Conservation (phyloP, 768 basidiomycete genomes). For the Pilatotrama ljubarskyi region DNA sequence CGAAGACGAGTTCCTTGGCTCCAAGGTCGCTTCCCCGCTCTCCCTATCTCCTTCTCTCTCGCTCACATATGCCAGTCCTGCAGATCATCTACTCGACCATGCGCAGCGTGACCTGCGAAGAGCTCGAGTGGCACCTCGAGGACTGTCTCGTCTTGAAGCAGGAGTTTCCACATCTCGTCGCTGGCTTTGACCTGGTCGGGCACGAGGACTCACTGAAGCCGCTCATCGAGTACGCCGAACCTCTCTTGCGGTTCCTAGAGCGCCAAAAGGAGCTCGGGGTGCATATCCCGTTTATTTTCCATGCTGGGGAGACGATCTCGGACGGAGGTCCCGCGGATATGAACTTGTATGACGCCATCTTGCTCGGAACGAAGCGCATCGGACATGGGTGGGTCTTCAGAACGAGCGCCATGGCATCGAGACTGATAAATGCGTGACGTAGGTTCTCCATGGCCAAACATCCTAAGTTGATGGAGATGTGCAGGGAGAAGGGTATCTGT, state of each 20-base stretch:
- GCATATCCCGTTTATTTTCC: constrained; percentile 75
- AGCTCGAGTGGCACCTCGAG: constrained; percentile 65
- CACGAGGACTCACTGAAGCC: constrained; percentile 63
- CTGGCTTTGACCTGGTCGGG: constrained; percentile 82
- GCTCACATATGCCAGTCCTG: neutral
- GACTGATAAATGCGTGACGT: neutral
- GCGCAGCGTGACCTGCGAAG: constrained; percentile 53
- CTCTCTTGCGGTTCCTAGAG: constrained; percentile 57
- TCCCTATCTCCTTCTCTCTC: neutral
- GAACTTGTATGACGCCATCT: constrained; percentile 78
- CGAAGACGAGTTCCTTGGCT: constrained; percentile 64
- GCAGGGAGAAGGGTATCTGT: constrained; percentile 61
- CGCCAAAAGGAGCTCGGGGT: constrained; percentile 57
- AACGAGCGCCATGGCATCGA: neutral
- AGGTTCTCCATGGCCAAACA: constrained; percentile 80
- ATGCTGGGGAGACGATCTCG: constrained; percentile 79
- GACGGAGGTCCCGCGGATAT: constrained; percentile 70
- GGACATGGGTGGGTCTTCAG: constrained; percentile 64
- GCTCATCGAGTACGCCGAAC: constrained; percentile 61
- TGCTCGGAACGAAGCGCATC: constrained; percentile 77
- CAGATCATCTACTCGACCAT: constrained; percentile 75
- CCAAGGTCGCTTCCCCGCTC: constrained; percentile 43
- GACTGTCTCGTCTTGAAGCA: constrained; percentile 76
- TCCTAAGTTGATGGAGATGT: constrained; percentile 67
- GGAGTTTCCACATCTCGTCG: constrained; percentile 71